Percentiles rank a stretch among this genome's conserved stretches.
Conservation (phyloP, 75 land plant genomes). For the Ceratopteris richardii region DNA sequence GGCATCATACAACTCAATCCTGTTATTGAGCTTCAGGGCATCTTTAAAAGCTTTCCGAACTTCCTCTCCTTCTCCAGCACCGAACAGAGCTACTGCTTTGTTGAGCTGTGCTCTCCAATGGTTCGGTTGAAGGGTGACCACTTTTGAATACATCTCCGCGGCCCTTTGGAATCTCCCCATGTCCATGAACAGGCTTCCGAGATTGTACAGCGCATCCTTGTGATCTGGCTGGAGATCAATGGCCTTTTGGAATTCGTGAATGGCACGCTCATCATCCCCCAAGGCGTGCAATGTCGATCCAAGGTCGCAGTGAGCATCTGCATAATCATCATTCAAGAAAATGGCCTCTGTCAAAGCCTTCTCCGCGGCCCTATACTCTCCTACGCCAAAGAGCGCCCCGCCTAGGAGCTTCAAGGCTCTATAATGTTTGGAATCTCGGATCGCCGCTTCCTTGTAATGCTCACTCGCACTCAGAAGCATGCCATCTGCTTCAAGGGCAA, state of each 20-base stretch:
- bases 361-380: slow-evolving; percentile 92
- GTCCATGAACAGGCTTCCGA: slow-evolving; percentile 86
- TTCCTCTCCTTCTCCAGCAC: slow-evolving; percentile 86
- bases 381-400: slow-evolving; percentile 87
- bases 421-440: slow-evolving; percentile 77
- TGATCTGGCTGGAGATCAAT: slow-evolving; percentile 93
- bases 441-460: slow-evolving; percentile 97
- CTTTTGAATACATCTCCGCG: slow-evolving; percentile 91
- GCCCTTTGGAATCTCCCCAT: slow-evolving; percentile 77
- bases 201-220: slow-evolving; percentile 86
- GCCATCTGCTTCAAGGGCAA: slow-evolving; percentile 76
- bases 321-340: slow-evolving; percentile 66
- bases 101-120: slow-evolving; percentile 97
- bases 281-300: slow-evolving; percentile 89
- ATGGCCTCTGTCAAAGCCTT: slow-evolving; percentile 89
- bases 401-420: slow-evolving; percentile 92
- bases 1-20: slow-evolving; percentile 89
- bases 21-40: slow-evolving; percentile 88
- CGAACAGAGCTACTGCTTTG: slow-evolving; percentile 75
- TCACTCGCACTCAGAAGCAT: slow-evolving; percentile 90
- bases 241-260: slow-evolving; percentile 88
- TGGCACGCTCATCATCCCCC: slow-evolving; percentile 83
- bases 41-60: slow-evolving; percentile 86
- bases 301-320: slow-evolving; percentile 97
- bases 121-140: slow-evolving; percentile 61